Evolutionary conservation across 495 filamentous ascomycete species (phyloP).

Genomic region (Penicillium lagena): DNA sequence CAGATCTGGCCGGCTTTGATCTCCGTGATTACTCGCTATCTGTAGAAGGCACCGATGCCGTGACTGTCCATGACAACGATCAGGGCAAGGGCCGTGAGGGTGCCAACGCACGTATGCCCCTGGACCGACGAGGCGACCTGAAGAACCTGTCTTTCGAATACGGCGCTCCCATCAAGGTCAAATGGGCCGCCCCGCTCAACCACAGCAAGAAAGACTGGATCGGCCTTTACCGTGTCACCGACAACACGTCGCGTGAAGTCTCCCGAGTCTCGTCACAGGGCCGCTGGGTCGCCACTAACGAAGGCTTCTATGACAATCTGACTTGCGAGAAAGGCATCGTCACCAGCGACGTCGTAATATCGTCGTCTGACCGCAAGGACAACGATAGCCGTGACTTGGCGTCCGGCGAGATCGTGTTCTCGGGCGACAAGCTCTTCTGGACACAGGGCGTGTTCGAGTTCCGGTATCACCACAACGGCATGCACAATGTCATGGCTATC

Average conservation of each 20-base stretch:
- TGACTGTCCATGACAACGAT: conserved; percentile 43
- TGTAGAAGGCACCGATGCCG: conserved; percentile 59
- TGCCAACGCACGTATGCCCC: conserved; percentile 40
- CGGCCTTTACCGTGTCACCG: conserved; percentile 87
- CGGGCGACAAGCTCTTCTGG: conserved; percentile 96
- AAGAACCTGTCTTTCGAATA: conserved; percentile 80
- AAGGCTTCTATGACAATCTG: conserved; percentile 69
- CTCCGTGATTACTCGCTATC: conserved; percentile 73
- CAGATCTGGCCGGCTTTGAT: conserved; percentile 79
- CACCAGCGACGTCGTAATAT: conserved; percentile 51
- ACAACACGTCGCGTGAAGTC: conserved; percentile 78
- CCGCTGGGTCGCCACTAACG: conserved; percentile 78
- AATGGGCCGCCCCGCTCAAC: conserved; percentile 86
- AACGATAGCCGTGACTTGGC: conserved; percentile 32
- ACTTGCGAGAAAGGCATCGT: conserved; percentile 76
- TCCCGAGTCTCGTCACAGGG: conserved; percentile 82
- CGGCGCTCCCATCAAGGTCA: conserved; percentile 82
- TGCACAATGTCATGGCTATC: conserved; percentile 94
- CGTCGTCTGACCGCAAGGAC: conserved; percentile 36
- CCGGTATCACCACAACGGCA: conserved; percentile 91
- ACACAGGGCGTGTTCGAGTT: conserved; percentile 93
- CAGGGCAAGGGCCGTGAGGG: conserved; percentile 43
- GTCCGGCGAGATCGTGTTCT: conserved; percentile 77
- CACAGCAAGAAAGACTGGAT: conserved; percentile 95
- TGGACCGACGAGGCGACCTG: conserved; percentile 49